phyloP scores from a whole-genome alignment of 163 green algal species.

The Chlorella variabilis region DNA sequence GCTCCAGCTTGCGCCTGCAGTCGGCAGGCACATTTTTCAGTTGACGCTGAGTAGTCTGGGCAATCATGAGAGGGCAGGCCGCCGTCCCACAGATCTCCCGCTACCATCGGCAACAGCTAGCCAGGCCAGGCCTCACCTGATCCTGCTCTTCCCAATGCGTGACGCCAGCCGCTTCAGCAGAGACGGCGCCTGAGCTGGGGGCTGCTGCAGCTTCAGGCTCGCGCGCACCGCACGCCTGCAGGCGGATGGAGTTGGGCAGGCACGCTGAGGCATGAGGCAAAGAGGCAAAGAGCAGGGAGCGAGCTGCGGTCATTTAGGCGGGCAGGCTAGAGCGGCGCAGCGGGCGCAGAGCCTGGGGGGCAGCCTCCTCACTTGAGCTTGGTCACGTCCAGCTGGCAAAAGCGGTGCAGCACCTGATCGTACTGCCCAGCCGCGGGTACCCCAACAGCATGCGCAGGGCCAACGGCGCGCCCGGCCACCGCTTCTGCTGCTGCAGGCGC shows the following conservation, averaged over 20 bases:
- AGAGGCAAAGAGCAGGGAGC: no score
- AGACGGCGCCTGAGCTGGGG: no score
- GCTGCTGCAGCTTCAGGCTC: not conserved
- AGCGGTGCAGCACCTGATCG: not conserved
- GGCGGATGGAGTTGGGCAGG: not conserved
- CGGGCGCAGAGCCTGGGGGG: not conserved
- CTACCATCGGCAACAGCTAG: no score
- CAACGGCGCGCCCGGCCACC: not conserved
- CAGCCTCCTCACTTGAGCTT: not conserved
- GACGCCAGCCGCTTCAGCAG: not conserved
- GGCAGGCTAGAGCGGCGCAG: no score
- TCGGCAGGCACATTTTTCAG: no score
- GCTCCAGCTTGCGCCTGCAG: slow-evolving; percentile 6
- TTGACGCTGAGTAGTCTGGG: no score
- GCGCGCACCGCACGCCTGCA: slow-evolving; percentile 8
- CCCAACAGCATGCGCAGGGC: not conserved
- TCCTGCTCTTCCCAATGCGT: no score
- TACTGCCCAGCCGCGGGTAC: not conserved
- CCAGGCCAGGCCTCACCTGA: no score
- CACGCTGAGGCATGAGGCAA: not conserved
- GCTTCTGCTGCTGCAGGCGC: not conserved
- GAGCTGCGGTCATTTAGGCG: no score
- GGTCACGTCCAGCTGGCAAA: not conserved
- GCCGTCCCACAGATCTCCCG: no score
- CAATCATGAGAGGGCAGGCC: no score